Evolutionary conservation across 2,329 filamentous ascomycete genomes (phyloP).

Genomic region (Xylaria sp.): DNA sequence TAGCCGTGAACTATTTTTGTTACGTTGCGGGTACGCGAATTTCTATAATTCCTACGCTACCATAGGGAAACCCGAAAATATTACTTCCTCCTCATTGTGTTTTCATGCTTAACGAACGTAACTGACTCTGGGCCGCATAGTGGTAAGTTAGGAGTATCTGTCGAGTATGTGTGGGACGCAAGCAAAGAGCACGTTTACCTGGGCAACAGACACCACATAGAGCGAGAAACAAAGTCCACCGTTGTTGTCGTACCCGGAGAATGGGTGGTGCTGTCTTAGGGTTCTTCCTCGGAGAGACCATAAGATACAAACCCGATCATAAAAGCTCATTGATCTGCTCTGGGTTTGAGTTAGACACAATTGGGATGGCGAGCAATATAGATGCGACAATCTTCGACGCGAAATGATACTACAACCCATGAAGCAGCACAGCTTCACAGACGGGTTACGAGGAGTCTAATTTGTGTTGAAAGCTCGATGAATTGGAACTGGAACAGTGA

Average conservation of each 20-base stretch:
- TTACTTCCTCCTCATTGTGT: not conserved
- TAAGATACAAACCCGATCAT: not conserved
- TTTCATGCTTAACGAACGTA: not conserved
- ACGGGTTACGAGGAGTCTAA: not conserved
- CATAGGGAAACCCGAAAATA: not conserved
- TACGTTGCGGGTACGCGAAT: slow-evolving; percentile 1
- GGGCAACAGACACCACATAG: not conserved
- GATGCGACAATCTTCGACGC: not conserved
- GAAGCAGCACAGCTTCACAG: not conserved
- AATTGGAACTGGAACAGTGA: not conserved
- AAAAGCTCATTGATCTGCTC: not conserved
- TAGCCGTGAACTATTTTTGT: not conserved
- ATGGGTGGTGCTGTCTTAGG: not conserved
- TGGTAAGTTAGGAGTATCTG: not conserved
- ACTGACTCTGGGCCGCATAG: not conserved
- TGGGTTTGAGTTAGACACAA: not conserved
- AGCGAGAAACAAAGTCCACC: not conserved
- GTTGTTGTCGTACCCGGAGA: not conserved
- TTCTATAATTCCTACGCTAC: not conserved
- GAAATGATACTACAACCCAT: too few species aligned
- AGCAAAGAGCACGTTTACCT: slow-evolving; percentile 4
- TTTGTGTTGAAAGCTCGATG: not conserved
- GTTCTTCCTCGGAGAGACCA: not conserved
- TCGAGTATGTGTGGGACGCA: not conserved
- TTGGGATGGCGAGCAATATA: not conserved